Percentiles rank a stretch among this genome's conserved stretches.
phyloP scores from a whole-genome alignment of 2,329 filamentous ascomycete species.

The Trichoderma citrinoviride region DNA sequence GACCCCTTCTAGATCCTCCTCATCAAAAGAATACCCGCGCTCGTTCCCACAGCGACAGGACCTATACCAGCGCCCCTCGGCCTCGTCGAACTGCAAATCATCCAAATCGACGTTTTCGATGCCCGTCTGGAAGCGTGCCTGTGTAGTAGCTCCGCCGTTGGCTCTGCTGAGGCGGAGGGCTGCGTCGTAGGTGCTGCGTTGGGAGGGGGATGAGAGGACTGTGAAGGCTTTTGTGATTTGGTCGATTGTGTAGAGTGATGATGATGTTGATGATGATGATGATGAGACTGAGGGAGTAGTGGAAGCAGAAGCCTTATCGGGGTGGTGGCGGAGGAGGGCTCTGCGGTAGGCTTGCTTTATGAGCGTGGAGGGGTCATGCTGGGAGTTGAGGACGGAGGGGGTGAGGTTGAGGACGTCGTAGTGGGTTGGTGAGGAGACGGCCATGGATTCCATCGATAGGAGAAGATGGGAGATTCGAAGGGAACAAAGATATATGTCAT shows the following conservation, averaged over 20 bases:
- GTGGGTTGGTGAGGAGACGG: conserved; percentile 43
- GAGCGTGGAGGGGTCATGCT: conserved; percentile 44
- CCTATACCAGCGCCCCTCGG: conserved; percentile 50
- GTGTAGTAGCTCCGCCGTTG: conserved; percentile 26
- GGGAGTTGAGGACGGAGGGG: conserved; percentile 44
- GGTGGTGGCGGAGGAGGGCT: conserved; percentile 64
- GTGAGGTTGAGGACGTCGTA: conserved; percentile 61
- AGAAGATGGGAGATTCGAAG: too few relatives aligned
- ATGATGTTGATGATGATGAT: background rate
- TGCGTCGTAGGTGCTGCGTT: conserved; percentile 54
- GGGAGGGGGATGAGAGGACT: conserved; percentile 50
- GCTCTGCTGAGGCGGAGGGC: conserved; percentile 41
- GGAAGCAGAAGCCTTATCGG: conserved; percentile 49
- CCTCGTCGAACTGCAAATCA: conserved; percentile 56
- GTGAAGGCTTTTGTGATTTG: conserved; percentile 61
- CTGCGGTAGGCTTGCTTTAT: conserved; percentile 64
- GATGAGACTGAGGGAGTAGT: conserved; percentile 18
- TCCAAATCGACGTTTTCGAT: conserved; percentile 65
- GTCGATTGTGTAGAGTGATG: conserved; percentile 52
- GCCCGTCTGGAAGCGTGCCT: conserved; percentile 51
- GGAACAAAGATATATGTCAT: too few relatives aligned
- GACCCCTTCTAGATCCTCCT: conserved; percentile 59
- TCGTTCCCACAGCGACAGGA: conserved; percentile 63
- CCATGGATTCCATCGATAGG: conserved; percentile 20
- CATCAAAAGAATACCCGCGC: conserved; percentile 57